Base-by-base conservation (phyloP, 2,329 filamentous ascomycete species). In the Fusarium buharicum region DNA sequence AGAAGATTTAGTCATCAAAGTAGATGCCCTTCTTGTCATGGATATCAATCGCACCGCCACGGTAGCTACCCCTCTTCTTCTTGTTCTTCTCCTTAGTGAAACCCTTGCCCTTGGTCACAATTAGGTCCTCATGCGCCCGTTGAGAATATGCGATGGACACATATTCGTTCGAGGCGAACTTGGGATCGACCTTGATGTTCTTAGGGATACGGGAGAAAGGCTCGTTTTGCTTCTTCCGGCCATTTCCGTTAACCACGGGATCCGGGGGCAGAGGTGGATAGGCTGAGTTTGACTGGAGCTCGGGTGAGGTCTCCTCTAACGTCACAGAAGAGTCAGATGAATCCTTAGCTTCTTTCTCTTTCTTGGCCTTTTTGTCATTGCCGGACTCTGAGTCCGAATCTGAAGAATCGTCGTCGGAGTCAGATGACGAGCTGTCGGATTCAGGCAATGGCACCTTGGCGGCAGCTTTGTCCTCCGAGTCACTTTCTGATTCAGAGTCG, bases 11-110 rank as follows among this genome's bases (percentile, higher is more conserved):
- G 71, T 96, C 91, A 3, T 97, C 93, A 77, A 99, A 99, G 80
- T 96, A 97, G 80, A 97, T 90, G 55, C 91, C 90, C 78, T 94
- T 93, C 64, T 90, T 90, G 17, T 89, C 87, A 13, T 84, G 79
- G 49, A 94, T 90, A 74, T 99, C 93, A 71, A 99, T 96, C 48
- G 84, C 78, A 7, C 95, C 95, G 39, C 95, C 95, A 43, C 90
- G 88, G 83, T 97, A 99, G 66, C 90, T 92, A 46, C 95, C 95
- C 69, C 88, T 84, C 84, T 93, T 93, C 85, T 93, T 95, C 84
- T 99, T 99, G 80, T 99, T 99, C 88, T 99, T 99, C 82, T 98
- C 95, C 83, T 99, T 99, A 58, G 94, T 98, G 79, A 99, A 99
- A 4, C 92, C 93, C 81, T 97, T 98, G 71, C 95, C 95, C 75